Base-by-base conservation (phyloP, 768 basidiomycete species). In the Hericium rajendrae region DNA sequence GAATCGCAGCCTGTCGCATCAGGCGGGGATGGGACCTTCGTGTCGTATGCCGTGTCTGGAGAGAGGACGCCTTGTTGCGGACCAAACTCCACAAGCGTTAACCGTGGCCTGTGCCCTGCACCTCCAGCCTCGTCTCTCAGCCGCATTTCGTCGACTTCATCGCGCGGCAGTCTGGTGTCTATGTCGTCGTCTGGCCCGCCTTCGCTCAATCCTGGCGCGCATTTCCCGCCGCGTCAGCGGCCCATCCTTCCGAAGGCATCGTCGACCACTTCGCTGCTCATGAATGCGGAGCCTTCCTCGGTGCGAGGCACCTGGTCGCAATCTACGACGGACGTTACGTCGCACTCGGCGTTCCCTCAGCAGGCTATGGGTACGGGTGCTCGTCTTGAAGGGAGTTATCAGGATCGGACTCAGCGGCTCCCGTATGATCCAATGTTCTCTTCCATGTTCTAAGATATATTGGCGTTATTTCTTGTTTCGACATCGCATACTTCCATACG, bases 31-130 rank as follows among this genome's bases (percentile, higher is more conserved):
- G 61, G 68, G 16, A 62, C 61, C 4, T 48, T 67, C 18, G 16
- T 15, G 43, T 64, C 67, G 1, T 73, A 69, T 58, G 64, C 69
- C 2, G 62, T 68, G 1, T 69, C 72, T 0, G 72, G 74, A 11
- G 75, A 76, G 57, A 60, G 72, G n/a, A 67, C 60, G 6, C 40
- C 66, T 0, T 69, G 68, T 55, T 65, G 66, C 51, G 58, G 64
- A 51, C 24, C 24, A 10, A 51, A 16, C 16, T 18, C 20, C 8
- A 24, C 24, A 12, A 8, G 24, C 11, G 20, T 11, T 11, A n/a
- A 4, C 12, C n/a, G 22, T 11, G 13, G 50, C 50, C 50, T 37
- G 50, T 20, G 20, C 8, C 43, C 43, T 8, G 32, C 32, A 8
- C 43, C 43, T 3, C 43, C 20, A 11, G 20, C n/a, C 20, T n/a